Evolutionary conservation across 495 filamentous ascomycete species (phyloP).

Genomic region (Lophiotrema nucula): DNA sequence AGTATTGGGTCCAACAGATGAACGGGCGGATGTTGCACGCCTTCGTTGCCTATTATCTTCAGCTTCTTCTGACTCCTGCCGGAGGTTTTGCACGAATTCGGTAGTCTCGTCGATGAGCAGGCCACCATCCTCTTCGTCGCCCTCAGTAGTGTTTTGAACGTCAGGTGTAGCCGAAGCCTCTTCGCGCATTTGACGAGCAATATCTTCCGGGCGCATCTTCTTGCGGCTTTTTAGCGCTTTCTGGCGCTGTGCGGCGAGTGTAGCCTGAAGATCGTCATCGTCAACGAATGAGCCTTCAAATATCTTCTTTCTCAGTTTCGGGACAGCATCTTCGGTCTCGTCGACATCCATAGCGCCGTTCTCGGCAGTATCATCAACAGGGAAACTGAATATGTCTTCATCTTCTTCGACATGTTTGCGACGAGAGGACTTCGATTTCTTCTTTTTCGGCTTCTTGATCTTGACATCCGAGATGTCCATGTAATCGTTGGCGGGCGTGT

Average conservation of each 20-base stretch:
- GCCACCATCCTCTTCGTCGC: constrained; percentile 61
- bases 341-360: constrained; percentile 76
- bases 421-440: constrained; percentile 75
- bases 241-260: constrained; percentile 74
- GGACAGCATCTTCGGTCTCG: constrained; percentile 43
- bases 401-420: constrained; percentile 82
- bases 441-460: constrained; percentile 51
- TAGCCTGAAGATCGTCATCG: constrained; percentile 88
- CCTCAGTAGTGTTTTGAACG: constrained; percentile 49
- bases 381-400: constrained; percentile 63
- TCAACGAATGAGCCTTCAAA: constrained; percentile 75
- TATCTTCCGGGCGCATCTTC: constrained; percentile 75
- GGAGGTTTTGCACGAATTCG: constrained; percentile 86
- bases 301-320: constrained; percentile 56
- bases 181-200: constrained; percentile 78
- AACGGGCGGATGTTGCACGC: not conserved
- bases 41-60: constrained; percentile 45
- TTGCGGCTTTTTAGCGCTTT: constrained; percentile 88
- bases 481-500: constrained; percentile 79
- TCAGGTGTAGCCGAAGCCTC: constrained; percentile 59
- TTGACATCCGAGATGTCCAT: constrained; percentile 77
- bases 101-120: constrained; percentile 92
- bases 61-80: constrained; percentile 34
- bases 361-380: constrained; percentile 40
- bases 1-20: not conserved